A percentile compares a stretch with the other conserved stretches of the same genome.
Evolutionary conservation across 805 yeast genomes (phyloP).

Genomic region (Saturnispora halmiae): DNA sequence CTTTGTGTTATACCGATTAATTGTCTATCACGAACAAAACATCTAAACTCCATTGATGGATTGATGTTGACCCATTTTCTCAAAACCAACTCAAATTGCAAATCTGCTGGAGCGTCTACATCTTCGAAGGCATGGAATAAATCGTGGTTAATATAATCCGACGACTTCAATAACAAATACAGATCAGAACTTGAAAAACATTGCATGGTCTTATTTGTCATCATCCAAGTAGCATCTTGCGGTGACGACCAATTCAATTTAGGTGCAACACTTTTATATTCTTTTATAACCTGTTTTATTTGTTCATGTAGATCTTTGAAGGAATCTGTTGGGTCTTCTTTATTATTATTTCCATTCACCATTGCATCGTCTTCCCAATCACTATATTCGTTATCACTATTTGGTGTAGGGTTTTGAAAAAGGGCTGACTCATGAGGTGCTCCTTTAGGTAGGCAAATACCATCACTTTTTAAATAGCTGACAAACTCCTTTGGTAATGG

Average conservation of each 20-base stretch:
- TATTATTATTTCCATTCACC: conserved; percentile 10
- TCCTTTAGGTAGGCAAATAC: conserved; percentile 52
- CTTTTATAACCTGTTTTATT: conserved; percentile 37
- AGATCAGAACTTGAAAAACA: conserved; percentile 68
- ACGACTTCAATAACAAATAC: conserved; percentile 72
- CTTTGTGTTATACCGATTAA: conserved; percentile 76
- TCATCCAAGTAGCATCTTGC: conserved; percentile 87
- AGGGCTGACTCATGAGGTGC: conserved; percentile 26
- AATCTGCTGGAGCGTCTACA: conserved; percentile 18
- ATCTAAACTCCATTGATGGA: conserved; percentile 87
- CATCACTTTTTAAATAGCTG: conserved; percentile 56
- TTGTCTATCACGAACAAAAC: conserved; percentile 58
- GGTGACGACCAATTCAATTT: conserved; percentile 98
- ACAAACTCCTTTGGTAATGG: conserved; percentile 53
- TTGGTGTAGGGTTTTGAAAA: conserved; percentile 28
- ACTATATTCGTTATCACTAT: conserved; percentile 59
- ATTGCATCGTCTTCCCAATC: conserved; percentile 55
- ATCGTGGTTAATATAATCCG: conserved; percentile 84
- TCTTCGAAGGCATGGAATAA: conserved; percentile 57
- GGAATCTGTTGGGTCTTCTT: conserved; percentile 35
- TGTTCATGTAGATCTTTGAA: conserved; percentile 55
- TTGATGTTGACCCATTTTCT: conserved; percentile 77
- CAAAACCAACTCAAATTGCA: conserved; percentile 51
- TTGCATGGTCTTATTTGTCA: conserved; percentile 64
- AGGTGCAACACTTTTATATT: conserved; percentile 63